Percentiles rank a stretch among this genome's conserved stretches.
phyloP scores from a whole-genome alignment of 2,329 filamentous ascomycete species.

The Aspergillus puulaauensis region DNA sequence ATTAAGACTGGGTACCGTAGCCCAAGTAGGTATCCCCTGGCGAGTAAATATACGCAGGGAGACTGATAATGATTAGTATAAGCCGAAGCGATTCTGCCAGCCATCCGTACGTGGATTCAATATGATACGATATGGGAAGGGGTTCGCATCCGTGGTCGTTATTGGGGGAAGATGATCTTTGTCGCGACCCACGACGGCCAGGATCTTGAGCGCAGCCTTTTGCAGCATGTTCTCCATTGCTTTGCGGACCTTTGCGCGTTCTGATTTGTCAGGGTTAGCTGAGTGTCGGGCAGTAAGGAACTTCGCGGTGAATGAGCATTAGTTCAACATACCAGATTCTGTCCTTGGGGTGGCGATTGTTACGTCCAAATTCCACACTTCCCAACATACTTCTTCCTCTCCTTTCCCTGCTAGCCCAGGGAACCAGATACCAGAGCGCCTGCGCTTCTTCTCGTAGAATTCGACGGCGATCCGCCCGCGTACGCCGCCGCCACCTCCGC shows the following conservation, averaged over 20 bases:
- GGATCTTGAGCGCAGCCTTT: constrained; percentile 84
- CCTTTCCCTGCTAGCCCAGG: constrained; percentile 54
- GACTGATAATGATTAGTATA: constrained; percentile 55
- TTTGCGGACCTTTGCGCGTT: constrained; percentile 81
- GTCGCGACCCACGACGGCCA: constrained; percentile 80
- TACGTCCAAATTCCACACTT: constrained; percentile 90
- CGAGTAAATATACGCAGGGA: not conserved
- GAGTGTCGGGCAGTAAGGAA: not conserved
- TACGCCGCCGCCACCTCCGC: constrained; percentile 51
- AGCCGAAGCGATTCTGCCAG: constrained; percentile 77
- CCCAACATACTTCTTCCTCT: constrained; percentile 96
- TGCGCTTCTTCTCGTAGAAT: constrained; percentile 90
- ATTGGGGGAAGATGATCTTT: constrained; percentile 98
- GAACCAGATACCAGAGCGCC: constrained; percentile 74
- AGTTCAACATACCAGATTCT: constrained; percentile 68
- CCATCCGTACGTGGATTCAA: constrained; percentile 79
- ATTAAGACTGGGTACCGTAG: constrained; percentile 15
- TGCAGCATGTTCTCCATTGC: constrained; percentile 89
- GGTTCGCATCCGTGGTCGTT: constrained; percentile 85
- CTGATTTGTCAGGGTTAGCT: constrained; percentile 45
- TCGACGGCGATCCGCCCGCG: constrained; percentile 80
- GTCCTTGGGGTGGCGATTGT: constrained; percentile 88
- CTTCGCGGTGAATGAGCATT: not conserved
- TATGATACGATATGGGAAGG: constrained; percentile 90
- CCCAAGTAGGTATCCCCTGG: not conserved